Base-by-base conservation (phyloP, 2,329 filamentous ascomycete species). In the Hypomyces perniciosus region DNA sequence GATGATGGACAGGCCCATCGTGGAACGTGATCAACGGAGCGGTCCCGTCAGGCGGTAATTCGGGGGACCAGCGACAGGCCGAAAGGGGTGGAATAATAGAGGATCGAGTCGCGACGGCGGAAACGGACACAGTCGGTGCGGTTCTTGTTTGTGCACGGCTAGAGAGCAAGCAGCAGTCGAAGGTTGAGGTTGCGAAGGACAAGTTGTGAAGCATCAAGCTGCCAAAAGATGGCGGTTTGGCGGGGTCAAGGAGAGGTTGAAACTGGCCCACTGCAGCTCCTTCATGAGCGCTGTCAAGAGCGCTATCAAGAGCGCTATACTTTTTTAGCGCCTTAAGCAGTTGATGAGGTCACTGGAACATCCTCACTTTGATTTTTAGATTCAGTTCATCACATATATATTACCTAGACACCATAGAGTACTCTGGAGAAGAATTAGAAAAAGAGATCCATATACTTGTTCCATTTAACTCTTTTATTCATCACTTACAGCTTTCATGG, bases 1-100 rank as follows among this genome's bases (percentile, higher is more conserved):
- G 65, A 96, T 86, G 62, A 91, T 81, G 58, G 90, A 95, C 70
- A 86, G 76, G 62, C 83, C 86, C 90, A 96, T 96, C 62, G 69
- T 84, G 76, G 33, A 50, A 39, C 34, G 51, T 28, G 44, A 35
- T 53, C 48, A 50, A 50, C 37, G 51, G 48, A 51, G 51, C 48
- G 40, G 51, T 44, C 51, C 41, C 30, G 51, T 44, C 46, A 34
- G 48, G 48, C 38, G 51, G 41, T 40, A 39, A 44, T 44, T 31
- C 44, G 35, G n/a, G 20, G 42, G n/a, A 13, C n/a, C 44, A n/a
- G 34, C 29, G 43, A 29, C 30, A 46, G 48, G 6, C 38, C 5
- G 34, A 37, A 13, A 33, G 37, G 34, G 20, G 20, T 2, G 26
- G 12, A 12, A 13, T 7, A n/a, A 33, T 26, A 13, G 20, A 40